Conservation (phyloP, 495 filamentous ascomycete genomes). For the Thermochaetoides thermophila region DNA sequence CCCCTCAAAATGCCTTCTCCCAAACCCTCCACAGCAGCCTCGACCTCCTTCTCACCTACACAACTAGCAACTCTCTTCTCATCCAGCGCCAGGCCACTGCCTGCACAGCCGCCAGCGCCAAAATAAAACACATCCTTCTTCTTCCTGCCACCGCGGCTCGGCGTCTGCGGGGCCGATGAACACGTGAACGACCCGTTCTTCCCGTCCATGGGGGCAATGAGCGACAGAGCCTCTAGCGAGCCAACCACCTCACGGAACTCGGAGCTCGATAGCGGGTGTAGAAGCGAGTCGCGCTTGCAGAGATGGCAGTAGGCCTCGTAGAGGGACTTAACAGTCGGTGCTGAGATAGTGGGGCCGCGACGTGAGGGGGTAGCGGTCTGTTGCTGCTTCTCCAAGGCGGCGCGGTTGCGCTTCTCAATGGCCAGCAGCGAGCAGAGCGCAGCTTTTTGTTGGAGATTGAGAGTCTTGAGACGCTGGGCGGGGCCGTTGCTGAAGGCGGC, state of each 20-base stretch:
- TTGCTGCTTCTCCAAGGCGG: slow-evolving; percentile 43
- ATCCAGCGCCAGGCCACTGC: slow-evolving; percentile 28
- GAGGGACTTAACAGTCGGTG: slow-evolving; percentile 62
- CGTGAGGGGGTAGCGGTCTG: slow-evolving; percentile 7
- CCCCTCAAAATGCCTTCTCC: slow-evolving; percentile 42
- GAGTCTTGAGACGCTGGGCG: slow-evolving; percentile 60
- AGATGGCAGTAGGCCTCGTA: slow-evolving; percentile 65
- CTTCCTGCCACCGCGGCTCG: slow-evolving; percentile 7
- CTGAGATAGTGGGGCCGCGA: slow-evolving; percentile 16
- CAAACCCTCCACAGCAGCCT: slow-evolving; percentile 47
- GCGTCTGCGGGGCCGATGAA: slow-evolving; percentile 27
- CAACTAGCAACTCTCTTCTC: slow-evolving; percentile 62
- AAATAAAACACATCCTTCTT: slow-evolving; percentile 21
- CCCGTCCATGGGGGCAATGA: slow-evolving; percentile 65
- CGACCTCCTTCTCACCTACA: slow-evolving; percentile 63
- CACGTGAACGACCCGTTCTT: slow-evolving; percentile 47
- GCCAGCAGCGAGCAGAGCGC: slow-evolving; percentile 77
- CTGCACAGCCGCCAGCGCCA: slow-evolving; percentile 22
- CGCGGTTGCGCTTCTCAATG: slow-evolving; percentile 51
- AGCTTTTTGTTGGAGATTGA: slow-evolving; percentile 95
- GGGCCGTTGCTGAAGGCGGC: slow-evolving; percentile 76
- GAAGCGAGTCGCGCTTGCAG: slow-evolving; percentile 67
- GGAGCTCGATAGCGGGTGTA: slow-evolving; percentile 72
- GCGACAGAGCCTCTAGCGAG: slow-evolving; percentile 68
- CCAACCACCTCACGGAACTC: slow-evolving; percentile 93